Evolutionary conservation across 73 alveolate species (phyloP).

Genomic region (Blepharisma japonicum): DNA sequence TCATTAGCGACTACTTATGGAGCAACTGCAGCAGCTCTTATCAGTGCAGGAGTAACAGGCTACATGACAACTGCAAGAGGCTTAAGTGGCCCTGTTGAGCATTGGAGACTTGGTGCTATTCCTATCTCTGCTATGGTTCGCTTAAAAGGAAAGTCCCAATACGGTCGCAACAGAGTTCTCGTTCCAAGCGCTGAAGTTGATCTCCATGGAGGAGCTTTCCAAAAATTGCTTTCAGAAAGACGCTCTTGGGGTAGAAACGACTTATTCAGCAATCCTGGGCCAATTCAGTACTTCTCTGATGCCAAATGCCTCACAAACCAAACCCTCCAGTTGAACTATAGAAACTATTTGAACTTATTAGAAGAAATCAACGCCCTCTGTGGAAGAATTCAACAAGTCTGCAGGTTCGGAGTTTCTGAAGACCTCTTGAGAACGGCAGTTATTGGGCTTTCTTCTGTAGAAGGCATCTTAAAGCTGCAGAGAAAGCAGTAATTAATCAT

Average conservation of each 20-base stretch:
- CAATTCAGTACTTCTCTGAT: constrained; percentile 55
- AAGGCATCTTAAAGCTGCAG: constrained; percentile 24
- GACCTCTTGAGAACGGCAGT: constrained; percentile 23
- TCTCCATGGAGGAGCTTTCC: constrained; percentile 44
- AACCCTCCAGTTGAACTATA: constrained; percentile 30
- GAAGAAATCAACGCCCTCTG: constrained; percentile 33
- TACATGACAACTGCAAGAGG: constrained; percentile 54
- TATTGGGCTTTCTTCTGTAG: constrained; percentile 9
- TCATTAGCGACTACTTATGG: constrained; percentile 88
- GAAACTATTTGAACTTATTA: constrained; percentile 30
- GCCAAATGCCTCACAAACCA: constrained; percentile 34
- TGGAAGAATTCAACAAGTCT: constrained; percentile 14
- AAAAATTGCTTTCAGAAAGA: constrained; percentile 29
- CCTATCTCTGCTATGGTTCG: constrained; percentile 48
- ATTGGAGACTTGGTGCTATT: constrained; percentile 64
- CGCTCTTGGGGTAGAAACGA: constrained; percentile 60
- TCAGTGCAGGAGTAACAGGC: constrained; percentile 61
- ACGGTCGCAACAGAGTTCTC: constrained; percentile 45
- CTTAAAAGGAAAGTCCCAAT: constrained; percentile 39
- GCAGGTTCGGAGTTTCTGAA: constrained; percentile 34
- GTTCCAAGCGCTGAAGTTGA: constrained; percentile 71
- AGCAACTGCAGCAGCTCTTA: constrained; percentile 71
- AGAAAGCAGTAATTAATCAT: not conserved
- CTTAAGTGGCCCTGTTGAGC: constrained; percentile 24
- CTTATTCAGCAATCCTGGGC: constrained; percentile 83